Evolutionary conservation across 768 basidiomycete species (phyloP).

Genomic region (Mrakia gelida): DNA sequence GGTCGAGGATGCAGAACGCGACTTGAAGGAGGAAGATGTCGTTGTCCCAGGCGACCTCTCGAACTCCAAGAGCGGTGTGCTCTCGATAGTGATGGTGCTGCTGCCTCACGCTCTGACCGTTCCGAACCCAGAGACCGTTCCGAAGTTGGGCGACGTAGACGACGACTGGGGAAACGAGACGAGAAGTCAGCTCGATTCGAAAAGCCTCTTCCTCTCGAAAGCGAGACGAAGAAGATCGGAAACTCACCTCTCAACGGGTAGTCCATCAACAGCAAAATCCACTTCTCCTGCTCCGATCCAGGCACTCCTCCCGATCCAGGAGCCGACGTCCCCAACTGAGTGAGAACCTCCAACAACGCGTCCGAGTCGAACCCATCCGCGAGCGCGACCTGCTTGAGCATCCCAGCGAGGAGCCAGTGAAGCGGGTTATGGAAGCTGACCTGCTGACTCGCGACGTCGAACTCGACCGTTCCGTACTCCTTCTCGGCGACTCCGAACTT

Average conservation of each 20-base stretch:
- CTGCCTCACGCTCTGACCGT: slow-evolving; percentile 90
- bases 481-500: slow-evolving; percentile 54
- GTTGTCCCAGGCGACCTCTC: slow-evolving; percentile 94
- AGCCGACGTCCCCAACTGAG: neutral
- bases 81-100: slow-evolving; percentile 95
- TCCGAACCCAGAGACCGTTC: slow-evolving; percentile 93
- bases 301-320: neutral
- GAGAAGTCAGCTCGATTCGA: slow-evolving; percentile 18
- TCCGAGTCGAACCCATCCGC: neutral
- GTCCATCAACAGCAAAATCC: slow-evolving; percentile 72
- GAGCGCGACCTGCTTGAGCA: slow-evolving; percentile 64
- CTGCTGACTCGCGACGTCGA: slow-evolving; percentile 55
- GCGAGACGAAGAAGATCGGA: too few relatives aligned
- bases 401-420: slow-evolving; percentile 83
- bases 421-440: slow-evolving; percentile 90
- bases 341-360: neutral
- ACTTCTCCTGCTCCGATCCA: slow-evolving; percentile 3
- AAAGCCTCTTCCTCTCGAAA: neutral
- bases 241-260: slow-evolving; percentile 78
- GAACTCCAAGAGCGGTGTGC: slow-evolving; percentile 62
- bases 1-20: slow-evolving; percentile 66
- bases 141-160: slow-evolving; percentile 92
- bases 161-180: slow-evolving; percentile 54
- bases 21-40: slow-evolving; percentile 87
- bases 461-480: slow-evolving; percentile 62